Base-by-base conservation (phyloP, 2,329 filamentous ascomycete species). In the Ophioceras dolichostomum region DNA sequence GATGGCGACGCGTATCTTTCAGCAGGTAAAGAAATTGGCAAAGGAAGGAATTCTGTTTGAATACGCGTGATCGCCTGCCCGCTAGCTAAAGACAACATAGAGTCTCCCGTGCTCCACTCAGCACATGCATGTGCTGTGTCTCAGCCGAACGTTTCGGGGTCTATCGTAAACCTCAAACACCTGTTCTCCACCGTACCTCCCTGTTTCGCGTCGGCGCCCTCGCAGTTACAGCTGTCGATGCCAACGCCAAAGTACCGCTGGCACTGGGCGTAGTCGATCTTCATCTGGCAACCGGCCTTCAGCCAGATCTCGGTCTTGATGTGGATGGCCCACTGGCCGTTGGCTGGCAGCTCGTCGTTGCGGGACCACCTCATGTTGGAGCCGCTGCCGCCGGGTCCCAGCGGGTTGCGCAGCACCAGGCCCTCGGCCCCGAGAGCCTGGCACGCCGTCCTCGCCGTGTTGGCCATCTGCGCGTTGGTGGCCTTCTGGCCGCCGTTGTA, bases 151-250 rank as follows among this genome's bases (percentile, higher is more conserved):
- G n/a, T n/a, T n/a, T 30, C 17, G n/a, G 28, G 28, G 12, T 30
- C 28, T 4, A 30, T 16, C 4, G 7, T 30, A 4, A 5, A 30
- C 28, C 17, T 16, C n/a, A 14, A 30, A 16, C 28, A 30, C 1
- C 28, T 37, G 21, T 51, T 47, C 21, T 27, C 18, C 16, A 52
- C 43, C 13, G 12, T 32, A 4, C 51, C 49, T 16, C 49, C 52
- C 36, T 48, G 45, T 39, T 52, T 54, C 2, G 38, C 35, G 3
- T 49, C 41, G 5, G 41, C 42, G 1, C 41, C 45, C 1, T 34
- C 32, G 18, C 50, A 53, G 35, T 53, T 37, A 19, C 49, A 55
- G 3, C 40, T 41, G 37, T 53, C 47, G 6, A 47, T 45, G 1
- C 40, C 41, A n/a, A 49, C 39, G n/a, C 37, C 34, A 8, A 54